Evolutionary conservation across 2,329 filamentous ascomycete genomes (phyloP), one percentile per base, ranked within the genome.

Genomic region (Lasiodiplodia citricola): DNA sequence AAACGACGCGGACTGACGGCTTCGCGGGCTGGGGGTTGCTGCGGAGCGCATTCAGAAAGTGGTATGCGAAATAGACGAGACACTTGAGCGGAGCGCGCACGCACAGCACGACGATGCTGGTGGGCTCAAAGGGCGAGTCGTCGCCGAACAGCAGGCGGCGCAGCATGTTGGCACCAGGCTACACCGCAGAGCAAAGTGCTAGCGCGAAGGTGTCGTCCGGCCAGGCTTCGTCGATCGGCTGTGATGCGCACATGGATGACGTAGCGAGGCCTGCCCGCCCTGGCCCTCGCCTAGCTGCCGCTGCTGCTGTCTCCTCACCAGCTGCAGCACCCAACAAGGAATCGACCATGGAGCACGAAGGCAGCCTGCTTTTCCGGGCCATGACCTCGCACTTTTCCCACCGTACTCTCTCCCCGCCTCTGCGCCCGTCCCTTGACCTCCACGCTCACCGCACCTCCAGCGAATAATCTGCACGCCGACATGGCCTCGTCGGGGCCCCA

Each of bases 1-100:
- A 97, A 71, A 97, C 92, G 31, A 97, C 86, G 70, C 90, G 89
- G 75, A 97, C 87, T 7, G 87, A 81, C 0, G 82, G 83, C 68
- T 82, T 83, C 67, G 88, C 85, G 8, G 90, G 87, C 18, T 78
- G 83, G 0, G 92, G 88, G 13, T 84, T 79, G 2, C 91, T 90
- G 35, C 92, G 91, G 3, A 97, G 85, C 73, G 84, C 83, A 44
- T 91, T 86, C 68, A 95, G 80, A 58, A 91, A 66, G 69, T 84
- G 82, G 80, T 94, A 92, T 70, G 92, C 75, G 51, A 86, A 83
- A 70, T 87, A 84, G 70, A 91, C 23, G 58, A 62, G 37, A 18
- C 52, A 68, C 28, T 64, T 68, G 37, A 68, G 67, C 38, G 67
- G 67, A 18, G 60, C 35, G 23, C 60, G 58, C 51, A 68, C 21